A percentile compares a stretch with the other conserved stretches of the same genome.
Evolutionary conservation across 305 asterid genomes (phyloP).

Genomic region (Withania somnifera): DNA sequence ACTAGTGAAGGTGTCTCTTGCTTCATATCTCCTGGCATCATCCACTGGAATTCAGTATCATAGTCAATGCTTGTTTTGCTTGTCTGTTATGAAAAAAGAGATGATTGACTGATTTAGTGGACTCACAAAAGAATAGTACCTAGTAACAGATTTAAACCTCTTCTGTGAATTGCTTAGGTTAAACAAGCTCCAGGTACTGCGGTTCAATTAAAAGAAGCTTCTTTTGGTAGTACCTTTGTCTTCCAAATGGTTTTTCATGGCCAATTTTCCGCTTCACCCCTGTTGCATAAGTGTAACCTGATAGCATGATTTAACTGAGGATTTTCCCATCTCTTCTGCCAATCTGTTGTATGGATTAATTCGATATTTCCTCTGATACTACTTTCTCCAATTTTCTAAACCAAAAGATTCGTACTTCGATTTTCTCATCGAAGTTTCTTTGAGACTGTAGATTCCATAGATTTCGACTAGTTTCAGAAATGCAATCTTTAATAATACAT

Average conservation of each 20-base stretch:
- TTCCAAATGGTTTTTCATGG: background rate
- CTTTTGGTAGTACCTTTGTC: background rate
- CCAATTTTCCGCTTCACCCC: background rate
- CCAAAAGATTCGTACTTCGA: background rate
- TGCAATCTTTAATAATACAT: background rate
- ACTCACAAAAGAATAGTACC: background rate
- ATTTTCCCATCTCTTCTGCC: background rate
- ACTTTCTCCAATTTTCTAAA: background rate
- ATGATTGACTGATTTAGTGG: background rate
- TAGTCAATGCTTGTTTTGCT: background rate
- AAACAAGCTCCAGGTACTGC: background rate
- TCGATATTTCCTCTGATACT: background rate
- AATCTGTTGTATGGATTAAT: background rate
- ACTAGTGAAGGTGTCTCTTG: background rate
- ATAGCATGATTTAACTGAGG: background rate
- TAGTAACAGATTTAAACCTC: background rate
- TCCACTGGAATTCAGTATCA: background rate
- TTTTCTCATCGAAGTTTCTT: background rate
- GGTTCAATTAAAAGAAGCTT: background rate
- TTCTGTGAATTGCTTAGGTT: background rate
- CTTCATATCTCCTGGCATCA: background rate
- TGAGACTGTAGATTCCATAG: background rate
- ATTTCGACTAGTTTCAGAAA: background rate
- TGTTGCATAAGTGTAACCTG: background rate
- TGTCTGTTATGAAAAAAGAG: background rate